These are phyloP conservation scores for Fusarium xylarioides DNA, from an alignment of 2,329 filamentous ascomycete species.

Conservation along the genomic window DNA sequence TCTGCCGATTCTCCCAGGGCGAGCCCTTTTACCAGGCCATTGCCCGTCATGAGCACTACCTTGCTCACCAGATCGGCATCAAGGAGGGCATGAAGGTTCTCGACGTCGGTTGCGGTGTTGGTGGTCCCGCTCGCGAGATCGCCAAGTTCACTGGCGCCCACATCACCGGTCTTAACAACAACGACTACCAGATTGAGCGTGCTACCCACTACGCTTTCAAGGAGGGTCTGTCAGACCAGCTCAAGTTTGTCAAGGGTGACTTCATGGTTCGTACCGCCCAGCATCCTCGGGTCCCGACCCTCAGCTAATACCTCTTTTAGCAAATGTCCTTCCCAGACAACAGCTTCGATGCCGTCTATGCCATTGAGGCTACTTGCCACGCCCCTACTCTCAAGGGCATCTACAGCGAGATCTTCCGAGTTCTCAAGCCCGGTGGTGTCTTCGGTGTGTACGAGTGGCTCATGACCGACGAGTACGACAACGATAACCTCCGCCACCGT, in stretches of 20 bases:
- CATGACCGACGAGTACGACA: conserved; percentile 96
- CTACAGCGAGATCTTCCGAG: conserved; percentile 93
- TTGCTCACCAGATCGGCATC: conserved; percentile 88
- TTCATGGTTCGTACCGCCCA: conserved; percentile 74
- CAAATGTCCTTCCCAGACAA: conserved; percentile 96
- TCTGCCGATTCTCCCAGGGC: conserved; percentile 89
- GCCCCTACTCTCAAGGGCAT: conserved; percentile 90
- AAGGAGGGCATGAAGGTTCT: conserved; percentile 88
- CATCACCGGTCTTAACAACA: conserved; percentile 95
- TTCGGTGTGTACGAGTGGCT: conserved; percentile 99
- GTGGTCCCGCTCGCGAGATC: conserved; percentile 94
- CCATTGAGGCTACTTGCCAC: conserved; percentile 96
- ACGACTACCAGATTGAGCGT: conserved; percentile 97
- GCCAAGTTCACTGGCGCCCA: conserved; percentile 93
- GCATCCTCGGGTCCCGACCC: no score
- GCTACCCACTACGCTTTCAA: conserved; percentile 85
- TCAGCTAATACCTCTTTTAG: conserved; percentile 50
- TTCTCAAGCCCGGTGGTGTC: conserved; percentile 92
- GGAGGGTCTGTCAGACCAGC: conserved; percentile 81
- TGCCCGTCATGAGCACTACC: conserved; percentile 96
- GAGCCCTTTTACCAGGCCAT: conserved; percentile 93
- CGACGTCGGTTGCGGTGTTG: conserved; percentile 96
- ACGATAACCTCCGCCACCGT: conserved; percentile 84
- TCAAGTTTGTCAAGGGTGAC: conserved; percentile 91
- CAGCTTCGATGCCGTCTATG: conserved; percentile 93